Base-by-base conservation (phyloP, 2,329 filamentous ascomycete species). In the Emmonsiellopsis sp. region DNA sequence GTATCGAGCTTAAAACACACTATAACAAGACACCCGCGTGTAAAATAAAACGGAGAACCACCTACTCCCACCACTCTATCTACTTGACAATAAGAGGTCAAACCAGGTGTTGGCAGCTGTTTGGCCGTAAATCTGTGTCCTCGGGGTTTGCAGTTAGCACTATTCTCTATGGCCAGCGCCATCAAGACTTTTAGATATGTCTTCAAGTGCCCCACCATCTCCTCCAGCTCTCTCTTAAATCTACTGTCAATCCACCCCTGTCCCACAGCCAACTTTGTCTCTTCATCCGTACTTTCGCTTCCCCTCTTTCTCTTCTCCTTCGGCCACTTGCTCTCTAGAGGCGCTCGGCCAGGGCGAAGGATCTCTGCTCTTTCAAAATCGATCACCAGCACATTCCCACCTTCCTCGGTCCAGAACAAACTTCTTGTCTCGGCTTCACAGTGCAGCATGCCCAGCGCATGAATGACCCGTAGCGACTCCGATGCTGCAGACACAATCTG, bases 381-480 rank as follows among this genome's bases (percentile, higher is more conserved):
- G 52, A 57, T 57, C 11, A 56, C 14, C n/a, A 57, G 17, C 44
- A 57, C 48, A 9, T 49, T 46, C 44, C 53, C 11, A 40, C 48
- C 49, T 37, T 57, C 48, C 44, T 7, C 42, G 37, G 40, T 57
- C 56, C 56, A 57, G 10, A 56, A 54, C 52, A 56, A 43, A 54
- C 56, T 57, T 27, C 45, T 40, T 5, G 33, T 10, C 8, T 49
- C 33, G 2, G 45, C 47, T 50, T 57, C 51, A 34, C 34, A 6
- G 36, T 57, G 56, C 7, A 37, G 49, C 21, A 56, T 53, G 21
- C 56, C 56, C 31, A 56, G 48, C 14, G 42, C 36, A 42, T 57
- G 51, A 34, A 57, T 56, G n/a, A 53, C 56, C 33, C 50, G 47
- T 14, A 55, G 31, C 13, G 54, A 48, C 40, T 47, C 21, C 2